Percentiles rank a stretch among this genome's conserved stretches.
Conservation (phyloP, 2,329 filamentous ascomycete species). For the Stachybotrys chlorohalonatus region DNA sequence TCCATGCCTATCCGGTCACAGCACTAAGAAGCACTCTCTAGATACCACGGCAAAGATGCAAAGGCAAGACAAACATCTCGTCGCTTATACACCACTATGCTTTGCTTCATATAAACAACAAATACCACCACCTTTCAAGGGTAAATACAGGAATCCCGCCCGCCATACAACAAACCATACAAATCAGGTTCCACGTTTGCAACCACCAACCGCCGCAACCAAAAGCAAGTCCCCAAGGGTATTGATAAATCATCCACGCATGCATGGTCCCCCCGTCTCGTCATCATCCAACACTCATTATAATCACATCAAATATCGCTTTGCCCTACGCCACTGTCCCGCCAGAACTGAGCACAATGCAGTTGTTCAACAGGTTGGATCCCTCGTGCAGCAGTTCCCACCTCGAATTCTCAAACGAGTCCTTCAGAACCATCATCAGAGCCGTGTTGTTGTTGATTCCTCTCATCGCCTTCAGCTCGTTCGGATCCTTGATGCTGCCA, state of each 20-base stretch:
- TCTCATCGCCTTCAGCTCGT: slow-evolving; percentile 62
- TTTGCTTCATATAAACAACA: too few relatives aligned
- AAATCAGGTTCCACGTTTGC: neutral
- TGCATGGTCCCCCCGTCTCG: neutral
- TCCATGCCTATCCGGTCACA: too few relatives aligned
- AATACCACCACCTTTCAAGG: too few relatives aligned
- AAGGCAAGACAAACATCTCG: too few relatives aligned
- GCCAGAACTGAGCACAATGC: slow-evolving; percentile 44
- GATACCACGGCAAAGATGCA: too few relatives aligned
- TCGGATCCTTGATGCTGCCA: slow-evolving; percentile 62
- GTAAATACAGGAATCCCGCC: too few relatives aligned
- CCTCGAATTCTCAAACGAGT: slow-evolving; percentile 71
- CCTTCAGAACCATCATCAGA: slow-evolving; percentile 70
- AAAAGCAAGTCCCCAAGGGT: neutral
- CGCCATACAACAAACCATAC: too few relatives aligned
- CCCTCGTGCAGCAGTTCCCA: slow-evolving; percentile 93
- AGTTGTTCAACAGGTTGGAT: slow-evolving; percentile 69
- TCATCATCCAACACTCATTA: neutral
- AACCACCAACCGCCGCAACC: neutral
- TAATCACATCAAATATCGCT: neutral
- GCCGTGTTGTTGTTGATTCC: slow-evolving; percentile 79
- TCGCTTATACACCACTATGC: too few relatives aligned
- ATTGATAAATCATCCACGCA: neutral
- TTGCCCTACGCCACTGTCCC: slow-evolving; percentile 10
- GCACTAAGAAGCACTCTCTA: too few relatives aligned